Conservation (phyloP, 164 flowering plant species). For the Berberis vulgaris region DNA sequence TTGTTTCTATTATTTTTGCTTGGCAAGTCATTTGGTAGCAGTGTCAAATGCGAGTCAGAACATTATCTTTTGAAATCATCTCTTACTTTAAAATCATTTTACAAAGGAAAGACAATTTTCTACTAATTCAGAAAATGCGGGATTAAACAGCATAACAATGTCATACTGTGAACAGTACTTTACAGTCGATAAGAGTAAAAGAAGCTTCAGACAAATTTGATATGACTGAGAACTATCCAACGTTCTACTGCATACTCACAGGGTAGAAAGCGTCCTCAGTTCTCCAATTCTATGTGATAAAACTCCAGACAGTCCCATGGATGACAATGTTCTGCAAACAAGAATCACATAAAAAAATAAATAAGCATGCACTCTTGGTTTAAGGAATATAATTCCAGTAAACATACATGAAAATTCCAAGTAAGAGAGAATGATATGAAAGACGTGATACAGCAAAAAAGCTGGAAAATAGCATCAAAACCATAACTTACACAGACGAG, state of each 20-base stretch:
- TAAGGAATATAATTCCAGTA: not conserved
- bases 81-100: no score
- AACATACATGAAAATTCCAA: not conserved
- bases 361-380: not conserved
- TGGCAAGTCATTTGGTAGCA: no score
- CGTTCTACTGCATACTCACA: constrained; percentile 44
- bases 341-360: not conserved
- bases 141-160: no score
- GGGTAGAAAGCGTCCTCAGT: constrained; percentile 50
- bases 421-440: not conserved
- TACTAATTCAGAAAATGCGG: no score
- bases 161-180: no score
- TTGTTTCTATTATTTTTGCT: no score
- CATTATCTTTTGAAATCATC: no score
- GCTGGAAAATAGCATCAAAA: not conserved
- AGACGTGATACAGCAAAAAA: not conserved
- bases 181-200: not conserved
- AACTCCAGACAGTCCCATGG: constrained; percentile 61
- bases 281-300: constrained; percentile 61
- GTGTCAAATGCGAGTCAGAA: no score
- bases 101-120: no score
- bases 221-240: not conserved
- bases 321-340: constrained; percentile 57
- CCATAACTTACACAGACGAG: constrained; percentile 47
- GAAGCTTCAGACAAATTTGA: constrained; percentile 3